Evolutionary conservation across 306 rosid species (phyloP), one percentile per base, ranked within the genome.

Genomic region (Prunus dulcis): DNA sequence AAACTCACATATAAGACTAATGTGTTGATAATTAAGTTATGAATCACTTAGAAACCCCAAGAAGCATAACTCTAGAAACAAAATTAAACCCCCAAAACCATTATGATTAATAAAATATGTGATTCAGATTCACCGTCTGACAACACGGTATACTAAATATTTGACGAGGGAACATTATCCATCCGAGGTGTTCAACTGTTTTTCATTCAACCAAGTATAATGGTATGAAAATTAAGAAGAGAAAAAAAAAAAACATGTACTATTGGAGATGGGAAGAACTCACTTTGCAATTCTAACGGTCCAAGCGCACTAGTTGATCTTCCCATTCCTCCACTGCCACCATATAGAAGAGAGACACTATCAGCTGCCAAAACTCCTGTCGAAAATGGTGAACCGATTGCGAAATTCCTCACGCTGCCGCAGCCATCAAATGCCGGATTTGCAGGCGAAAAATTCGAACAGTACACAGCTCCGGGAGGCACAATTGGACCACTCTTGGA

Each of bases 401-500:
- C 75, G 12, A 84, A 85, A 71, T 82, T 88, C 34, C 79, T 75
- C 64, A 81, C 47, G 2, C 72, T 82, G 78, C 91, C 78, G 76
- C 43, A 38, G 43, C 88, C 87, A 27, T 88, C 83, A 4, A 75
- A 50, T 19, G 81, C 77, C 2, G 87, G 86, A 77, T 80, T 55
- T 0, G 84, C 73, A 6, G 98, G 91, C 0, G 91, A 86, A 61
- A 23, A 83, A 72, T 82, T 83, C 7, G 92, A 76, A 85, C 76
- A 89, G 52, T 67, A 85, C 2, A 77, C 76, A 20, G 79, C 67
- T 46, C 80, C 85, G 0, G 93, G 92, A 41, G 90, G 85, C 72
- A 84, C 83, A 76, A 93, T 93, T 10, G 98, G 98, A 61, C 98
- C 98, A 72, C 98, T 93, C 63, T 90, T 90, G 55, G 98, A 91